Base-by-base conservation (phyloP, 2,329 filamentous ascomycete species). In the Ophiostoma piceae region DNA sequence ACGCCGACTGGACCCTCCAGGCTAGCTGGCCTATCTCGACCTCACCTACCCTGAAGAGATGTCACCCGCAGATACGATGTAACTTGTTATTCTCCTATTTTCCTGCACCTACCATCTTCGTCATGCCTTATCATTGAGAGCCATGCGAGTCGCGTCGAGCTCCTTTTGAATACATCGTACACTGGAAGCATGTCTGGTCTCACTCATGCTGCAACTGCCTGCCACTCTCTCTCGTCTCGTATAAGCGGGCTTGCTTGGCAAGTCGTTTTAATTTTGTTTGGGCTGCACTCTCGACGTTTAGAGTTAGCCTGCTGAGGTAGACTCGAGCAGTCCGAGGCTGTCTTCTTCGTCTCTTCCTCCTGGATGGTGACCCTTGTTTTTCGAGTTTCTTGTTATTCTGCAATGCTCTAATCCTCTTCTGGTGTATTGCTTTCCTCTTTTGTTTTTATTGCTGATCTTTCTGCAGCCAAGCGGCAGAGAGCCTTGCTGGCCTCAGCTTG, bases 241-340 rank as follows among this genome's bases (percentile, higher is more conserved):
- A 47, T 57, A 57, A 57, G 51, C 51, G n/a, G 51, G 51, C 51
- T 57, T 26, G 51, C 51, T 57, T 57, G 51, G 51, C 51, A 57
- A 29, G n/a, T 26, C 16, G 51, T 57, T 57, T 2, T 57, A 26
- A 57, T 57, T 57, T 57, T 57, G 22, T 26, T 57, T 57, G 26
- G 26, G 5, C 51, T 26, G 51, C n/a, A 51, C 47, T 51, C n/a
- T 41, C 12, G 47, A 51, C 47, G 47, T 57, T 57, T 57, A 57
- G 51, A 57, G 9, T 26, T 57, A 57, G 51, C 51, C 51, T 29
- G 51, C n/a, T 57, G 51, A 26, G 26, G 26, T 47, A 47, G 22
- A 57, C n/a, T 57, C 39, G 39, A 41, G 9, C 39, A 22, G 51
- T 26, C 51, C 51, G 22, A 26, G 51, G 51, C 51, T 35, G 35